Evolutionary conservation across 148 eudicot species (phyloP).

Genomic region (Vaccinium darrowii): DNA sequence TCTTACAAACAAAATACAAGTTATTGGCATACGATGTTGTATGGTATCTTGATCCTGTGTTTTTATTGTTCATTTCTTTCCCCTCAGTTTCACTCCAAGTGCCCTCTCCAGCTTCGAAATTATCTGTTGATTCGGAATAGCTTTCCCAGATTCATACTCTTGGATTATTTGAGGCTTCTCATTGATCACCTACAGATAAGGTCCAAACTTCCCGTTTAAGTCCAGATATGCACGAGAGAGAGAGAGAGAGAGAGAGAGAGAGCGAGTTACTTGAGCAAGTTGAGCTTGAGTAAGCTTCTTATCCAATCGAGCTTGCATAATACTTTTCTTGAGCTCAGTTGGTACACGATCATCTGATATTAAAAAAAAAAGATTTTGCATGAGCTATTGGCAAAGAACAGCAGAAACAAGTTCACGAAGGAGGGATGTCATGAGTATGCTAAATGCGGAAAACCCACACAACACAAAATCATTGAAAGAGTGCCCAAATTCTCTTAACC

Average conservation of each 20-base stretch:
- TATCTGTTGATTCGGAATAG: neutral
- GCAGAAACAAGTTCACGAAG: neutral
- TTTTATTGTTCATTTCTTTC: neutral
- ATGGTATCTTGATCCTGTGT: neutral
- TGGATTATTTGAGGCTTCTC: constrained; percentile 11
- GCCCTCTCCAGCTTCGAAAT: constrained; percentile 5
- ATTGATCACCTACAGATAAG: constrained; percentile 1
- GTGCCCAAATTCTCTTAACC: no score
- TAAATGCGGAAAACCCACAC: no score
- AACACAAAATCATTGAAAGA: no score
- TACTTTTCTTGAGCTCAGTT: constrained; percentile 6
- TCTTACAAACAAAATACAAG: neutral
- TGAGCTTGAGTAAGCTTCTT: constrained; percentile 12
- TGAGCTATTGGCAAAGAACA: neutral
- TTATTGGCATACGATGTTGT: neutral
- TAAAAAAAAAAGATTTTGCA: neutral
- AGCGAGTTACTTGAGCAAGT: constrained; percentile 7
- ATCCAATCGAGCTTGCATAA: constrained; percentile 10
- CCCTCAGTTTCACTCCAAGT: constrained; percentile 6
- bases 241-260: constrained; percentile 8
- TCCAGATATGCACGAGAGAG: neutral
- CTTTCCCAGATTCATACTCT: constrained; percentile 2
- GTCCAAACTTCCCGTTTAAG: neutral
- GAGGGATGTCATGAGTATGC: neutral
- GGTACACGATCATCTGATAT: neutral